These are phyloP conservation scores for Umbelopsis ramanniana DNA, from an alignment of 192 early-diverging fungal species.

Conservation along the genomic window DNA sequence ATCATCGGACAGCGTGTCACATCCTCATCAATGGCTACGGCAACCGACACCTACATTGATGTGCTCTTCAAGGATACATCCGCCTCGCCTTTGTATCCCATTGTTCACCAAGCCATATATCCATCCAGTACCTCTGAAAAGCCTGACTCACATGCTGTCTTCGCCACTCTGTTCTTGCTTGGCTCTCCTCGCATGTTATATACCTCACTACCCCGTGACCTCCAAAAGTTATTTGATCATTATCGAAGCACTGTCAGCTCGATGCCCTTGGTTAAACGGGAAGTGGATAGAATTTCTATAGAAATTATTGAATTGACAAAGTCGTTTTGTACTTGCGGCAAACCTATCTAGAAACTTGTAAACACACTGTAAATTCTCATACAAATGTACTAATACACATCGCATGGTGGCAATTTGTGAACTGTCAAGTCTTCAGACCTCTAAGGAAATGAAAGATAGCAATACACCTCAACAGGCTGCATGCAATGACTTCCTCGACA, in stretches of 20 bases:
- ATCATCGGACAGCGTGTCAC: constrained; percentile 46
- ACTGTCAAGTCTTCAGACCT: no score
- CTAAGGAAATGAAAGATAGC: no score
- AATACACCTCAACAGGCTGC: no score
- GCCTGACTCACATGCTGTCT: constrained; percentile 41
- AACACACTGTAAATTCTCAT: background rate
- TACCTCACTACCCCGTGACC: constrained; percentile 50
- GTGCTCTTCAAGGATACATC: constrained; percentile 45
- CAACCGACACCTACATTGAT: constrained; percentile 43
- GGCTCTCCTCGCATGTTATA: constrained; percentile 61
- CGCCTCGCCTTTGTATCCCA: constrained; percentile 45
- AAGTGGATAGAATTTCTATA: constrained; percentile 55
- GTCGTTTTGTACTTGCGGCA: constrained; percentile 64
- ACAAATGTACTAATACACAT: background rate
- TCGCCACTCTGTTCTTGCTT: constrained; percentile 68
- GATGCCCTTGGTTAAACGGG: constrained; percentile 50
- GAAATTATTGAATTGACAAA: constrained; percentile 60
- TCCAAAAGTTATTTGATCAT: constrained; percentile 46
- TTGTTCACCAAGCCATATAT: constrained; percentile 45
- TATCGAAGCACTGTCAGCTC: constrained; percentile 36
- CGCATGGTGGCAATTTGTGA: no score
- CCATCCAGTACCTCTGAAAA: constrained; percentile 18
- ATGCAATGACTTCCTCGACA: no score
- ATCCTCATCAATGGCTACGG: constrained; percentile 23
- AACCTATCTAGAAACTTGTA: constrained; percentile 9